Evolutionary conservation across 2,329 filamentous ascomycete species (phyloP).

Genomic region (Tolypocladium inflatum): DNA sequence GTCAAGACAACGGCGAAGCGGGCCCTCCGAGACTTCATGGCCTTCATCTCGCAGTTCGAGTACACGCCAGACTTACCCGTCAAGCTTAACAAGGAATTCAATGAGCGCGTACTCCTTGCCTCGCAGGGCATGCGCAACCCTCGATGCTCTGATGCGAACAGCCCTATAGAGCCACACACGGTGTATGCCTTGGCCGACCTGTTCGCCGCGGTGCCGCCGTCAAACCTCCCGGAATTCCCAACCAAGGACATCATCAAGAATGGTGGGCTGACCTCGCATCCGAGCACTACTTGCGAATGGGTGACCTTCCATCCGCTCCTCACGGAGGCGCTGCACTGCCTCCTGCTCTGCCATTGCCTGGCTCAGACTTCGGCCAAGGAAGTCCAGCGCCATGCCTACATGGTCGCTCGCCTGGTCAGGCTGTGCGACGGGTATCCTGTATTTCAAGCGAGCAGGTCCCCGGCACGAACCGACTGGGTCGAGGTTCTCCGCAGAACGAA

Average conservation of each 20-base stretch:
- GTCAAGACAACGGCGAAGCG: constrained; percentile 68
- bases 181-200: constrained; percentile 47
- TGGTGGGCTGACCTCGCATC: background rate
- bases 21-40: constrained; percentile 64
- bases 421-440: constrained; percentile 73
- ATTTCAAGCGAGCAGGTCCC: constrained; percentile 63
- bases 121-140: constrained; percentile 36
- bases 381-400: constrained; percentile 69
- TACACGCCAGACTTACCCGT: constrained; percentile 64
- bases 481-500: constrained; percentile 59
- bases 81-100: constrained; percentile 47
- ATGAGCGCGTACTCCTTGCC: constrained; percentile 46
- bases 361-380: constrained; percentile 71
- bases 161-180: constrained; percentile 21
- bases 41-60: constrained; percentile 65
- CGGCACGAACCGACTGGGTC: constrained; percentile 70
- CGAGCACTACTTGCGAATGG: constrained; percentile 22
- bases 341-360: constrained; percentile 71
- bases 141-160: constrained; percentile 21
- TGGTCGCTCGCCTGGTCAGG: constrained; percentile 65
- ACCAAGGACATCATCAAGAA: constrained; percentile 25
- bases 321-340: constrained; percentile 66
- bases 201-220: constrained; percentile 59
- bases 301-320: constrained; percentile 71
- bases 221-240: constrained; percentile 60